phyloP scores from a whole-genome alignment of 2,329 filamentous ascomycete genomes.

The Colletotrichum trifolii region DNA sequence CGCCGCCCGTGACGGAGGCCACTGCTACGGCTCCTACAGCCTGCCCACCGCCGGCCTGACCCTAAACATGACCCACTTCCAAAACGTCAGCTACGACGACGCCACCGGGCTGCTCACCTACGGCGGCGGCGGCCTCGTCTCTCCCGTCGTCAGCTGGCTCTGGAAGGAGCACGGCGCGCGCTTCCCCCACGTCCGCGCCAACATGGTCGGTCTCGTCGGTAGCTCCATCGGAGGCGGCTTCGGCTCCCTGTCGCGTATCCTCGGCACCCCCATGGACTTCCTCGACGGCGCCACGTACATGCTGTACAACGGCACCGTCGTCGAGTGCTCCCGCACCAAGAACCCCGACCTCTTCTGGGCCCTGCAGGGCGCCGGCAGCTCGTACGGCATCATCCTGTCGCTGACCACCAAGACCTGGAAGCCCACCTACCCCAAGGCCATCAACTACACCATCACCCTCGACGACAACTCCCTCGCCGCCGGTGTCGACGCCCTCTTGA shows the following conservation, averaged over 20 bases:
- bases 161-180: slow-evolving; percentile 35
- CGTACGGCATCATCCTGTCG: slow-evolving; percentile 34
- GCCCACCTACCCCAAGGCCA: slow-evolving; percentile 23
- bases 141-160: slow-evolving; percentile 34
- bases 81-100: slow-evolving; percentile 30
- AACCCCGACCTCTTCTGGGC: slow-evolving; percentile 38
- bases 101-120: slow-evolving; percentile 31
- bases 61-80: slow-evolving; percentile 34
- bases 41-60: slow-evolving; percentile 32
- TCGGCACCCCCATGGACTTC: slow-evolving; percentile 36
- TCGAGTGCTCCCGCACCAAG: slow-evolving; percentile 29
- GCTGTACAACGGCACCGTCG: slow-evolving; percentile 38
- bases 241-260: slow-evolving; percentile 34
- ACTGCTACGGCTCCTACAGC: slow-evolving; percentile 34
- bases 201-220: slow-evolving; percentile 33
- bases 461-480: slow-evolving; percentile 15
- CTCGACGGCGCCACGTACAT: slow-evolving; percentile 35
- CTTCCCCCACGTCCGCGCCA: slow-evolving; percentile 37
- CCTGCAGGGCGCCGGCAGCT: slow-evolving; percentile 36
- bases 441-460: slow-evolving; percentile 35
- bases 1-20: slow-evolving; percentile 31
- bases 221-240: slow-evolving; percentile 35
- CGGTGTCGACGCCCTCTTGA: slow-evolving; percentile 31
- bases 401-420: slow-evolving; percentile 34
- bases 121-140: slow-evolving; percentile 30